phyloP scores from a whole-genome alignment of 192 early-diverging fungal genomes.

The Podila verticillata region DNA sequence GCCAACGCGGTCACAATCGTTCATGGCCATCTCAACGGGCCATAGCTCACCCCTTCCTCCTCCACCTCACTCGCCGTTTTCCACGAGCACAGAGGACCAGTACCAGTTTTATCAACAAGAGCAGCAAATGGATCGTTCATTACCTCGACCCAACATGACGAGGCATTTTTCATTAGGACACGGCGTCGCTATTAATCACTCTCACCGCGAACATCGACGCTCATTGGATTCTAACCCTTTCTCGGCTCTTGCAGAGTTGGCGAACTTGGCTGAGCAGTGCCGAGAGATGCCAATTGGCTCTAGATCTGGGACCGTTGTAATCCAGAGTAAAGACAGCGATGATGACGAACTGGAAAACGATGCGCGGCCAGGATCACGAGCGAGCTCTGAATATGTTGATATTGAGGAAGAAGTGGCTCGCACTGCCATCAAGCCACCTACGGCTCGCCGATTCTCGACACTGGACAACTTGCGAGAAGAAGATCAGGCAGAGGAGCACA shows the following conservation, averaged over 20 bases:
- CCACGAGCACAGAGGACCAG: background rate
- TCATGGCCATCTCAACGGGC: background rate
- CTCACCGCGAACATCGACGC: conserved; percentile 12
- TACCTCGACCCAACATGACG: conserved; percentile 37
- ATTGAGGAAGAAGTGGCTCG: conserved; percentile 19
- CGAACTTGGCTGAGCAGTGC: conserved; percentile 33
- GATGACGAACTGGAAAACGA: background rate
- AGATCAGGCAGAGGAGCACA: conserved; percentile 19
- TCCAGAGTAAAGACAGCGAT: conserved; percentile 15
- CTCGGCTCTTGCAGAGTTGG: conserved; percentile 42
- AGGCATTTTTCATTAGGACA: conserved; percentile 30
- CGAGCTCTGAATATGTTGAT: background rate
- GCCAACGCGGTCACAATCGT: conserved; percentile 13
- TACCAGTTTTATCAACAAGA: conserved; percentile 12
- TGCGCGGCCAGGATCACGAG: background rate
- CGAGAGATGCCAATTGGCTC: conserved; percentile 14
- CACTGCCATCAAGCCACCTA: conserved; percentile 7
- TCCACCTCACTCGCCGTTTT: background rate
- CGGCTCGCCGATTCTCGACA: conserved; percentile 30
- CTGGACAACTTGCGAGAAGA: conserved; percentile 34
- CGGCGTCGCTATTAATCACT: background rate
- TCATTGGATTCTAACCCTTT: conserved; percentile 28
- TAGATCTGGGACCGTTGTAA: conserved; percentile 7
- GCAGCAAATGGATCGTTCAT: conserved; percentile 30
- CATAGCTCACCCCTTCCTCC: background rate